phyloP scores from a whole-genome alignment of 371 early-diverging fungal species.

The Mortierella sp. region DNA sequence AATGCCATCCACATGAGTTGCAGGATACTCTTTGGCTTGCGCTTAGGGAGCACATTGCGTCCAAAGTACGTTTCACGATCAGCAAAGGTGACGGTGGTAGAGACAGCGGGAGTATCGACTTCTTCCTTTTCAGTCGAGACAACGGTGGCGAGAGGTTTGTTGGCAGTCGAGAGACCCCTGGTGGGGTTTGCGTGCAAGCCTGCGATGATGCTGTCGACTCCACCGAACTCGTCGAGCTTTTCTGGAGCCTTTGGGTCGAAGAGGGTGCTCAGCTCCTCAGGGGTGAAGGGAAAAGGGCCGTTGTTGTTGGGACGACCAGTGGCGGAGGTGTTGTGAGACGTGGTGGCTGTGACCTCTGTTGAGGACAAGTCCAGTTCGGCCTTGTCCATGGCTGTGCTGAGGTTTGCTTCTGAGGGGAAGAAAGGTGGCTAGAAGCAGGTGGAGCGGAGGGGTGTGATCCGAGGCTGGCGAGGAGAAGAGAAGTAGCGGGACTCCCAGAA shows the following conservation, averaged over 20 bases:
- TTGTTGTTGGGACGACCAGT: constrained; percentile 55
- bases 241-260: constrained; percentile 70
- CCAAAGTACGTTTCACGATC: constrained; percentile 66
- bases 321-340: constrained; percentile 7
- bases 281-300: constrained; percentile 64
- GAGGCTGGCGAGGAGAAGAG: too few relatives aligned
- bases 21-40: constrained; percentile 74
- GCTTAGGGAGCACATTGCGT: constrained; percentile 72
- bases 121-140: constrained; percentile 23
- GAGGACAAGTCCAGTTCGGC: constrained; percentile 15
- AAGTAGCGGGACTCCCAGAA: too few relatives aligned
- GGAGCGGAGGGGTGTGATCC: not conserved
- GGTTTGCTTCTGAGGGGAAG: not conserved
- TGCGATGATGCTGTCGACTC: constrained; percentile 61
- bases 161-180: constrained; percentile 57
- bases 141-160: constrained; percentile 28
- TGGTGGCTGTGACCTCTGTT: not conserved
- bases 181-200: constrained; percentile 64
- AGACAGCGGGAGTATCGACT: not conserved
- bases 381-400: constrained; percentile 21
- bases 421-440: not conserved
- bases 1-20: constrained; percentile 84
- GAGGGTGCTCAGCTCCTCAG: constrained; percentile 59
- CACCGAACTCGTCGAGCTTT: constrained; percentile 59
- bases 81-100: constrained; percentile 7